Conservation (phyloP, 1,284 basidiomycete genomes). For the Cryptococcus hybrid region DNA sequence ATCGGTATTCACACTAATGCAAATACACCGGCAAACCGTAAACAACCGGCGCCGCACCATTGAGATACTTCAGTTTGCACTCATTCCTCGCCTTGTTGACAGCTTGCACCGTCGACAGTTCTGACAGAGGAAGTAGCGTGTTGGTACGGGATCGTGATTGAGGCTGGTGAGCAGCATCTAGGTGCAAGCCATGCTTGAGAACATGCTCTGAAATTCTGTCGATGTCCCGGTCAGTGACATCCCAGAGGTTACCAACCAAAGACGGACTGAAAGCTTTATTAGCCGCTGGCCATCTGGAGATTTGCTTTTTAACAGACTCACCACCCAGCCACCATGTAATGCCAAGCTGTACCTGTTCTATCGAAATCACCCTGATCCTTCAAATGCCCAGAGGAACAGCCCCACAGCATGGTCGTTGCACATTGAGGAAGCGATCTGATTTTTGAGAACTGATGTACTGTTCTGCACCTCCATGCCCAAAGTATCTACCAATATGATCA, state of each 20-base stretch:
- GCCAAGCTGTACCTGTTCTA: conserved; percentile 82
- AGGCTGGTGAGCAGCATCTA: conserved; percentile 51
- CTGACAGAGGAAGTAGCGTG: conserved; percentile 21
- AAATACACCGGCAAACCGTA: conserved; percentile 77
- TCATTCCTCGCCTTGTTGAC: conserved; percentile 71
- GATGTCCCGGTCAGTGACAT: conserved; percentile 96
- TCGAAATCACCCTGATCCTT: conserved; percentile 93
- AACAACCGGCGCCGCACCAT: conserved; percentile 91
- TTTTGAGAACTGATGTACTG: conserved; percentile 85
- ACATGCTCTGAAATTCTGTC: conserved; percentile 86
- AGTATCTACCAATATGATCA: conserved; percentile 63
- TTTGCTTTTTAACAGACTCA: conserved; percentile 52
- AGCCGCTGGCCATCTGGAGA: neutral
- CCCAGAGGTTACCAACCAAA: conserved; percentile 93
- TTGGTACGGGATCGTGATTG: conserved; percentile 8
- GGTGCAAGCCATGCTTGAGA: conserved; percentile 64
- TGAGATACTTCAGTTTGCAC: conserved; percentile 89
- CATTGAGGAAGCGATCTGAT: conserved; percentile 76
- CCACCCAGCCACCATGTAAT: conserved; percentile 97
- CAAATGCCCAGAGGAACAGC: conserved; percentile 89
- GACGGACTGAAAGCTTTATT: conserved; percentile 63
- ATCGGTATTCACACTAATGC: conserved; percentile 6
- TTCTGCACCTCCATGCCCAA: conserved; percentile 94
- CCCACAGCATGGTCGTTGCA: conserved; percentile 96
- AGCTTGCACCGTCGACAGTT: conserved; percentile 67